Base-by-base conservation (phyloP, 495 filamentous ascomycete genomes). In the Echria macrotheca region DNA sequence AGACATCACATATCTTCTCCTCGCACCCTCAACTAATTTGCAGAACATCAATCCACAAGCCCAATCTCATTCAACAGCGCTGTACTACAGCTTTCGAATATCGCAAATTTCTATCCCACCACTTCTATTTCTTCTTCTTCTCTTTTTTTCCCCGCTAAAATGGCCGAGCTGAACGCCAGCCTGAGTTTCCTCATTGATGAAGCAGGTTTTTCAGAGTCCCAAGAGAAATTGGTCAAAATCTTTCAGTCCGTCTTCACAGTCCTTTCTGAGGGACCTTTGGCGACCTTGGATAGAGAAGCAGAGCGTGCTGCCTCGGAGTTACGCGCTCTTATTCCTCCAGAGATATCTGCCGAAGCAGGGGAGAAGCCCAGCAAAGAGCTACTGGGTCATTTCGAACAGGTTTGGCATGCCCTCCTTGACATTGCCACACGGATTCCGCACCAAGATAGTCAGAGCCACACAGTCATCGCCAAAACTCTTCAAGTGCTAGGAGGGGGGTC, bases 381-480 rank as follows among this genome's bases (percentile, higher is more conserved):
- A 17, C 32, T 48, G 11, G 45, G 45, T 17, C 11, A 37, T 11
- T 39, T 48, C 32, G 14, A 48, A 33, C 32, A 48, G 14, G 5
- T 48, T 15, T 48, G 45, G 45, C 45, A 48, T 1, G 45, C 11
- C 31, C 21, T 48, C 26, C 6, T 48, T 25, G 32, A 38, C 32
- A 48, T 48, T 39, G 31, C 45, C 11, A 38, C 45, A 15, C 45
- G 45, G 19, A 38, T 48, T 21, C 32, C 45, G 18, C 32, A 48
- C 23, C 11, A 24, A 15, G 22, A 48, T 21, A 19, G 22, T 18
- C 45, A 37, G 18, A 48, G 45, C 32, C 45, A 39, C 24, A 38
- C 21, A 28, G 6, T 48, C 15, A 11, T 48, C 21, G 45, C 22
- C 45, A 38, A 48, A 22, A 38, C 31, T 25, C 33, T 48, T 22